A percentile compares a stretch with the other conserved stretches of the same genome.
phyloP scores from a whole-genome alignment of 768 basidiomycete genomes.

The Mrakia frigida region DNA sequence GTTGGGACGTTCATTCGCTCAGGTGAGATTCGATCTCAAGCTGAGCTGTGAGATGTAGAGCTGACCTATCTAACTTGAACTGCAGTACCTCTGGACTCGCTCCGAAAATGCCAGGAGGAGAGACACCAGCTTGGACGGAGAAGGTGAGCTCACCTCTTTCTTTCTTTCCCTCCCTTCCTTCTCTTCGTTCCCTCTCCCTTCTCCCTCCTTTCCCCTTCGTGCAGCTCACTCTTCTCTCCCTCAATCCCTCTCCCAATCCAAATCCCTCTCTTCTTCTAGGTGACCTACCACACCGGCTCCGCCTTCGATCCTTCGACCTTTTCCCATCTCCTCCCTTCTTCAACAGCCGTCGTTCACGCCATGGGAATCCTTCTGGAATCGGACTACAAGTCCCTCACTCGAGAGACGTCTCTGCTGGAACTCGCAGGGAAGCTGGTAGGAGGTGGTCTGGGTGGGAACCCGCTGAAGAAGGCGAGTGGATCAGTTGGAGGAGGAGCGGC shows the following conservation, averaged over 20 bases:
- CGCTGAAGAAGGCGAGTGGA: constrained; percentile 49
- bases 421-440: background rate
- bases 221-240: too few species aligned
- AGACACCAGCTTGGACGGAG: constrained; percentile 76
- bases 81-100: constrained; percentile 77
- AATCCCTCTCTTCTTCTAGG: constrained; percentile 51
- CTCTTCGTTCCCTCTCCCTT: background rate
- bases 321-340: constrained; percentile 59
- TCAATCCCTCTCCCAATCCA: too few species aligned
- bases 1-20: constrained; percentile 82
- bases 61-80: background rate
- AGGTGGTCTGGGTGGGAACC: constrained; percentile 47
- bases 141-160: constrained; percentile 51
- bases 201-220: background rate
- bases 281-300: constrained; percentile 79
- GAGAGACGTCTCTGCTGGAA: constrained; percentile 12
- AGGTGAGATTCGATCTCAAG: constrained; percentile 52
- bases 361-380: constrained; percentile 81
- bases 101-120: constrained; percentile 81
- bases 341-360: constrained; percentile 82
- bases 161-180: background rate
- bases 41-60: too few species aligned
- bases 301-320: constrained; percentile 74
- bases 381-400: constrained; percentile 70
- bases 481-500: constrained; percentile 42